Evolutionary conservation across 192 early-diverging fungal species (phyloP).

Genomic region (Phlyctochytrium bullatum): DNA sequence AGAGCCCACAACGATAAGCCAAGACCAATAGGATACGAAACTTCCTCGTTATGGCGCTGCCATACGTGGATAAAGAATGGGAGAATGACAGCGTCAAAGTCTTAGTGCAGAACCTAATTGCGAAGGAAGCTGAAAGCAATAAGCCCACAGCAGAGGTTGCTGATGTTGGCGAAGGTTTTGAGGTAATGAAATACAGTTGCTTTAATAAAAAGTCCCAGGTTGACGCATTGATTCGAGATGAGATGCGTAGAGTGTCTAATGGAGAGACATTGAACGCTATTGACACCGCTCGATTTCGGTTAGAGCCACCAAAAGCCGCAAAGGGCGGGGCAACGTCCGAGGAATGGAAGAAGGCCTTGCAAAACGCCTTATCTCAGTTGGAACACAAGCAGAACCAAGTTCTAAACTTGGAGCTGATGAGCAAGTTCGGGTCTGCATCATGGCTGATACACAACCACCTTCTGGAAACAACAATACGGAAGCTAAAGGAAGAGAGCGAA

Average conservation of each 20-base stretch:
- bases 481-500: conserved; percentile 23
- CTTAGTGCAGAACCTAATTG: too few species aligned
- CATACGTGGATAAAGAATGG: conserved; percentile 39
- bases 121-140: too few species aligned
- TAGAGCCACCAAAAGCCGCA: conserved; percentile 24
- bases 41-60: conserved; percentile 36
- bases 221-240: conserved; percentile 4
- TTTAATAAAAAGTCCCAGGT: too few species aligned
- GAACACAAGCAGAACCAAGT: conserved; percentile 44
- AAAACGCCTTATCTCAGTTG: conserved; percentile 49
- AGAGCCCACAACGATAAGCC: too few species aligned
- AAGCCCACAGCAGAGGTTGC: too few species aligned
- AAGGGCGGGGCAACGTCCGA: conserved; percentile 10
- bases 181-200: too few species aligned
- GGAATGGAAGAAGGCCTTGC: conserved; percentile 28
- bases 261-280: conserved; percentile 23
- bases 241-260: conserved; percentile 13
- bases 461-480: conserved; percentile 28
- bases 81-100: conserved; percentile 24
- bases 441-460: conserved; percentile 46
- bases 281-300: conserved; percentile 33
- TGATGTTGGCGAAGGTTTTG: too few species aligned
- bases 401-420: conserved; percentile 48
- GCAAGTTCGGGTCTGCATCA: conserved; percentile 41
- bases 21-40: too few species aligned